Base-by-base conservation (phyloP, 495 filamentous ascomycete genomes). In the Saxispiralis lemnorum region DNA sequence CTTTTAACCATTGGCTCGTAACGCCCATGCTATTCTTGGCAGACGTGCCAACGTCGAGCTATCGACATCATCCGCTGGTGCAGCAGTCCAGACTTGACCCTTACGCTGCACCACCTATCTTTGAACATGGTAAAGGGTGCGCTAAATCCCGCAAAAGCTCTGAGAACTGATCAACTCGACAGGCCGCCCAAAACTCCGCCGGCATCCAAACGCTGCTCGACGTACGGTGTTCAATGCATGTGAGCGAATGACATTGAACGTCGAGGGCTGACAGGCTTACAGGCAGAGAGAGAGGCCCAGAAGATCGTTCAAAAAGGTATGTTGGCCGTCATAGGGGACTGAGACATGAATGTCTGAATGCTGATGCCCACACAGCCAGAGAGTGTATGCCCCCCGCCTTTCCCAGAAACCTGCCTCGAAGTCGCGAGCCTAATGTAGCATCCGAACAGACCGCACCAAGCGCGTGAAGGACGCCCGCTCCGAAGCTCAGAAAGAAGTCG, bases 191-290 rank as follows among this genome's bases (percentile, higher is more conserved):
- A 72, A 95, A 95, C 70, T 94, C 88, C 54, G 78, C 81, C 55
- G 89, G 89, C 60, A 97, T 97, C 61, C 86, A 93, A 66, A 95
- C 87, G 58, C 79, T 97, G 48, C 86, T 97, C 64, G 92, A 97
- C 70, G 89, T 97, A 82, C 36, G 46, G 35, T 34, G 24, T 28
- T n/a, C 24, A 9, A 28, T 28, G 24, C 24, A 28, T 9, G 9
- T 28, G 24, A 28, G 5, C 24, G 24, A n/a, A n/a, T n/a, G n/a
- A 4, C 9, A 4, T 28, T 28, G 2, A 10, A 11, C 19, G 28
- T 3, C 30, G 11, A 3, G 13, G 18, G 42, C 40, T 54, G 55
- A 65, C 72, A 44, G 66, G 44, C 6, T 11, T 10, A 21, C 57
- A 96, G 89, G 86, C 92, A 42, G 89, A 97, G 74, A 79, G 84